These are phyloP conservation scores for Clitocybe nebularis DNA, from an alignment of 1,284 basidiomycete genomes.

Conservation along the genomic window DNA sequence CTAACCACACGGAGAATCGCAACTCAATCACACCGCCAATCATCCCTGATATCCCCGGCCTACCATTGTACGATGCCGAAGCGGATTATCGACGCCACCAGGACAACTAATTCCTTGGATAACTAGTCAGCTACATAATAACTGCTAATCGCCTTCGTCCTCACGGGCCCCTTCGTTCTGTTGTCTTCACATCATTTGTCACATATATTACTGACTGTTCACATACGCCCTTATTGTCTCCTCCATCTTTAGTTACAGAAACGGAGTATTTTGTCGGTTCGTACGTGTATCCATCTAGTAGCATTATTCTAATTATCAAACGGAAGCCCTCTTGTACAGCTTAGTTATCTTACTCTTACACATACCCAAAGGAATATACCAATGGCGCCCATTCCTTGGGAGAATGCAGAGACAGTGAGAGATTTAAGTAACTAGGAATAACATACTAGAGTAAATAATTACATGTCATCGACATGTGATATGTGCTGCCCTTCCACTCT, in stretches of 20 bases:
- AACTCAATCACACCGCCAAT: conserved; percentile 9
- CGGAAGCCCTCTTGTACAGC: no score
- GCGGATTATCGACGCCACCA: conserved; percentile 5
- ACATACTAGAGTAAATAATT: neutral
- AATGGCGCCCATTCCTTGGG: no score
- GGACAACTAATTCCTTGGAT: neutral
- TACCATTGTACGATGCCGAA: conserved; percentile 5
- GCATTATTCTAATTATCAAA: neutral
- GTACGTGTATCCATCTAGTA: neutral
- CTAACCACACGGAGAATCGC: conserved; percentile 5
- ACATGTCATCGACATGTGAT: no score
- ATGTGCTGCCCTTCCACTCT: conserved; percentile 27
- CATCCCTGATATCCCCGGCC: conserved; percentile 5
- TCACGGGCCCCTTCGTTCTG: neutral
- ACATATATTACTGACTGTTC: neutral
- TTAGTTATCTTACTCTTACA: no score
- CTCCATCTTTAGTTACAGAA: neutral
- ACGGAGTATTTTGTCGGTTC: conserved; percentile 2
- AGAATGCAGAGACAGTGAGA: neutral
- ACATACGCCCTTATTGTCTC: neutral
- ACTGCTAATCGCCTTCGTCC: neutral
- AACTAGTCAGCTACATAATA: conserved; percentile 1
- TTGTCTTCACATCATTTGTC: conserved; percentile 4
- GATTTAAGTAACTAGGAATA: neutral
- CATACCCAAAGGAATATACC: no score